Conservation (phyloP, 208 protist species). For the Phytomonas sp. region DNA sequence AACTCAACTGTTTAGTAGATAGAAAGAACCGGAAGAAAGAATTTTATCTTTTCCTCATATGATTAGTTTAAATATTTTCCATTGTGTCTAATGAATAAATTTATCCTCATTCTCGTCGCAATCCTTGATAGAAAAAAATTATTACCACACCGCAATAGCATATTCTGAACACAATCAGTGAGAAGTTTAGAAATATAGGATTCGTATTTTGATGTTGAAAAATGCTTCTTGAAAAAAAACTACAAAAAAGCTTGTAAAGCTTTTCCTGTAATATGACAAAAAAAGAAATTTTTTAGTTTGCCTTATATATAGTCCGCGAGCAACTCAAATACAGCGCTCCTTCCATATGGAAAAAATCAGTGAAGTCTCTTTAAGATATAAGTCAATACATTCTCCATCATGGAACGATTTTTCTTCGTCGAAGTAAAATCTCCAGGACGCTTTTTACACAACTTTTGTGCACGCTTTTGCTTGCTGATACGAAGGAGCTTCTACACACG, state of each 20-base stretch:
- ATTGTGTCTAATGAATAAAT: neutral
- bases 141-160: neutral
- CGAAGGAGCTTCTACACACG: neutral
- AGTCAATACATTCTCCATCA: neutral
- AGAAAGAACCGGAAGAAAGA: neutral
- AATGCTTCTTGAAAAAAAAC: neutral
- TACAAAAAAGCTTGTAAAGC: neutral
- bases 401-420: neutral
- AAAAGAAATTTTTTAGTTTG: neutral
- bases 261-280: neutral
- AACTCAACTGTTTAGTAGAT: neutral
- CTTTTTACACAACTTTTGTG: neutral
- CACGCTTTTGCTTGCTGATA: neutral
- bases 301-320: neutral
- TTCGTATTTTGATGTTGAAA: neutral
- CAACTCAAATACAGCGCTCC: neutral
- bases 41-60: neutral
- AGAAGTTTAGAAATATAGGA: neutral
- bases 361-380: neutral
- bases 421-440: neutral
- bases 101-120: neutral
- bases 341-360: constrained; percentile 7
- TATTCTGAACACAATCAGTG: neutral
- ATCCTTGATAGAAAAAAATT: neutral
- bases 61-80: neutral